These are phyloP conservation scores for Geotrichum klebahnii DNA, from an alignment of 1,139 yeast genomes.

Conservation along the genomic window DNA sequence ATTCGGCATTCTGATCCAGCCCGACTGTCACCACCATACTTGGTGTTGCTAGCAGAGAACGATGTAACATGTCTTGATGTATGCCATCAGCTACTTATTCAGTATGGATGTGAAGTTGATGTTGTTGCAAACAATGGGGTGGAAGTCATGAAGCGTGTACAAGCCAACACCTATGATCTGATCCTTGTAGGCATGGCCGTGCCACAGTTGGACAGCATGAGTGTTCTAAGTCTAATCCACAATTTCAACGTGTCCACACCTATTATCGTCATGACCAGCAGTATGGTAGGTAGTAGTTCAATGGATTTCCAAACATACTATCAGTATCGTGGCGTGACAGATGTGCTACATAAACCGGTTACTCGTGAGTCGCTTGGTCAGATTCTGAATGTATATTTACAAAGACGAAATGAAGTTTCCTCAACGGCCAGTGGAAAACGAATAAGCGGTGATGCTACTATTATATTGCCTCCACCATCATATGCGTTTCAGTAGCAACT, in stretches of 20 bases:
- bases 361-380: background rate
- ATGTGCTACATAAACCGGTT: background rate
- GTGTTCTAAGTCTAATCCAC: constrained; percentile 82
- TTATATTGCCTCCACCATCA: too few species aligned
- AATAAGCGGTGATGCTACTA: too few species aligned
- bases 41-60: constrained; percentile 75
- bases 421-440: too few species aligned
- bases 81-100: constrained; percentile 58
- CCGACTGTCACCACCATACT: constrained; percentile 14
- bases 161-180: constrained; percentile 60
- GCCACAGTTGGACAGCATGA: constrained; percentile 93
- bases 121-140: constrained; percentile 90
- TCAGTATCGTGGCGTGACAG: background rate
- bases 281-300: constrained; percentile 31
- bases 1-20: too few species aligned
- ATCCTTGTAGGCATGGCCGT: constrained; percentile 90
- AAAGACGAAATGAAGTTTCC: background rate
- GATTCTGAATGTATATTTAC: background rate
- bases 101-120: constrained; percentile 89
- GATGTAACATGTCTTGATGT: constrained; percentile 65
- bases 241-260: constrained; percentile 75
- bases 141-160: constrained; percentile 77
- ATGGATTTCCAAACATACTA: background rate
- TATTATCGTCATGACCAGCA: constrained; percentile 90
- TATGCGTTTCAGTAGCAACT: too few species aligned